Conservation (phyloP, 345 rosid genomes). For the Garcia nutans region DNA sequence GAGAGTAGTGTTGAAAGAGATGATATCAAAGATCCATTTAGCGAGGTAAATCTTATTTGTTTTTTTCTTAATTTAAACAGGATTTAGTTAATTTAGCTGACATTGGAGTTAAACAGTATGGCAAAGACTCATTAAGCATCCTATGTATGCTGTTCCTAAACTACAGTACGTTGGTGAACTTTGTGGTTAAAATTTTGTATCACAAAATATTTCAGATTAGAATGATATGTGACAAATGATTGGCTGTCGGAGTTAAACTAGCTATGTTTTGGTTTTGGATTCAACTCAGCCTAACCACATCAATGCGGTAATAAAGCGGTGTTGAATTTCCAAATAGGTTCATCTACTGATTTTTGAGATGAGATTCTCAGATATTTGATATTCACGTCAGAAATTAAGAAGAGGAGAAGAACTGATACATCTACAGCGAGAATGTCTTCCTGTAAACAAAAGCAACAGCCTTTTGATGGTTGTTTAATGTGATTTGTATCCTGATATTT, state of each 20-base stretch:
- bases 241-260: not conserved
- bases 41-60: slow-evolving; percentile 53
- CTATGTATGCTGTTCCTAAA: not conserved
- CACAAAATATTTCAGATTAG: not conserved
- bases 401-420: no score
- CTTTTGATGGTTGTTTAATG: no score
- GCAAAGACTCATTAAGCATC: not conserved
- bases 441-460: no score
- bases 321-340: not conserved
- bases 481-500: no score
- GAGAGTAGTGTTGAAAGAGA: slow-evolving; percentile 92
- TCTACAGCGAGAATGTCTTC: no score
- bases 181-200: not conserved
- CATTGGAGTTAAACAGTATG: not conserved
- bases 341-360: no score
- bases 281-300: not conserved
- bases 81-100: not conserved
- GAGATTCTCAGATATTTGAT: no score
- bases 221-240: not conserved
- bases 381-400: no score
- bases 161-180: not conserved
- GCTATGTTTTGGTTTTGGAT: not conserved
- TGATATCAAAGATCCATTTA: slow-evolving; percentile 82
- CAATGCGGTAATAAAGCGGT: not conserved
- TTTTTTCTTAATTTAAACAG: not conserved